Evolutionary conservation across 805 yeast genomes (phyloP), one percentile per base, ranked within the genome.

Genomic region (Hanseniaspora meyeri): DNA sequence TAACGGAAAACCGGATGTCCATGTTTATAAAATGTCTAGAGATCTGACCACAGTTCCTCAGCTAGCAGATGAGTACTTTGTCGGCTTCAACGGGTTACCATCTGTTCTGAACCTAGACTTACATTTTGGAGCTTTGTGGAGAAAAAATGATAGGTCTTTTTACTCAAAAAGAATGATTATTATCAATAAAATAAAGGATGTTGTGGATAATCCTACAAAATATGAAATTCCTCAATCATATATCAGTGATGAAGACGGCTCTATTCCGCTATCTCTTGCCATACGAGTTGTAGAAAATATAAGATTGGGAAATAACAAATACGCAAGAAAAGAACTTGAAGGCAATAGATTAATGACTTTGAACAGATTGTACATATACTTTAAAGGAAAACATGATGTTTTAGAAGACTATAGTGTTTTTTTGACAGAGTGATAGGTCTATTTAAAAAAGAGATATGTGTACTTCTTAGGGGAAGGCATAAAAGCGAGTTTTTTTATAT

Each of bases 111-210:
- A 60, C 7, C 53, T 66, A 16, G 69, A 66, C 49, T 60, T 66
- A 39, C 60, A 64, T 40, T 66, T 61, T 52, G 69, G 69, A 17
- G 58, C 68, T 2, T 59, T 63, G 11, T 66, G 69, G 69, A 61
- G 69, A 52, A 61, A 62, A 38, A 60, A 59, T 31, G 68, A 66
- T 36, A 58, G 69, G 29, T 62, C 66, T 1, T 55, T 65, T 20
- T 66, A 64, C 57, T 63, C 66, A 2, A 66, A 66, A 43, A 60
- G 69, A 51, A 64, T 62, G 62, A 61, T 61, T 29, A 62, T 65
- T 42, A 62, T 66, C n/a, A 60, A 61, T 38, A 61, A 59, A 39
- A 63, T 65, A 9, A 61, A 63, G n/a, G 62, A 62, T 20, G 52
- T 66, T 6, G 43, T 46, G 29, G 55, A 64, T 7, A 48, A 63